These are phyloP conservation scores for Pseudozyma thailandica DNA, from an alignment of 1,284 basidiomycete genomes.

Conservation along the genomic window DNA sequence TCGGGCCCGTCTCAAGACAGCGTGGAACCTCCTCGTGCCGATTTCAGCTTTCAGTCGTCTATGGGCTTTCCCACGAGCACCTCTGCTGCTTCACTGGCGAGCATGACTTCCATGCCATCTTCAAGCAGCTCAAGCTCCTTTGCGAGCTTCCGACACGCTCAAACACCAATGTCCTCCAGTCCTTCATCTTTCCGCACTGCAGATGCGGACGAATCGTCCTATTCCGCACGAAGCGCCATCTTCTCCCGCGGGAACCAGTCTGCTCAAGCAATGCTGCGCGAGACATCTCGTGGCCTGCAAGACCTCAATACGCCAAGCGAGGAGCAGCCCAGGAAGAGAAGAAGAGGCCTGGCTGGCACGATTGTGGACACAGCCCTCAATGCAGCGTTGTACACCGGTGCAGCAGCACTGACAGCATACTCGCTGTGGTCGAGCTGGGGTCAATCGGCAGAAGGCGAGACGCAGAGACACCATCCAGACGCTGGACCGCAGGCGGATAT, in stretches of 20 bases:
- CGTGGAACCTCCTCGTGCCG: constrained; percentile 11
- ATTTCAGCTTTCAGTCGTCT: constrained; percentile 35
- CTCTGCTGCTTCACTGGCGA: constrained; percentile 22
- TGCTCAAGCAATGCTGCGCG: constrained; percentile 22
- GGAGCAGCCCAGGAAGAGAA: constrained; percentile 40
- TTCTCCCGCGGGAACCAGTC: constrained; percentile 36
- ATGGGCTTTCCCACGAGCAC: constrained; percentile 27
- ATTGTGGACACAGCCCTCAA: constrained; percentile 54
- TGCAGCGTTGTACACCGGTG: constrained; percentile 54
- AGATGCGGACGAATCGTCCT: constrained; percentile 19
- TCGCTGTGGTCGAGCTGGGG: constrained; percentile 55
- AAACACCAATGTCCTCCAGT: constrained; percentile 34
- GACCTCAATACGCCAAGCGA: constrained; percentile 4
- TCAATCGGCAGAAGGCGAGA: constrained; percentile 19
- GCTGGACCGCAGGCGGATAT: constrained; percentile 29
- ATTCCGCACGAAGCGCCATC: constrained; percentile 22
- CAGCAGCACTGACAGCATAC: constrained; percentile 55
- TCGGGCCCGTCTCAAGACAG: constrained; percentile 12
- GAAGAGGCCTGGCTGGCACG: constrained; percentile 48
- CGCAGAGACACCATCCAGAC: constrained; percentile 28
- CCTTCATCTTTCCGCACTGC: constrained; percentile 36
- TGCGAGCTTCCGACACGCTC: constrained; percentile 27
- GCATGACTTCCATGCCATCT: constrained; percentile 32
- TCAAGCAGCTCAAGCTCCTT: constrained; percentile 27
- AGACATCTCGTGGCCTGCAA: constrained; percentile 17